Base-by-base conservation (phyloP, 345 rosid species). In the Hirschfeldia incana region DNA sequence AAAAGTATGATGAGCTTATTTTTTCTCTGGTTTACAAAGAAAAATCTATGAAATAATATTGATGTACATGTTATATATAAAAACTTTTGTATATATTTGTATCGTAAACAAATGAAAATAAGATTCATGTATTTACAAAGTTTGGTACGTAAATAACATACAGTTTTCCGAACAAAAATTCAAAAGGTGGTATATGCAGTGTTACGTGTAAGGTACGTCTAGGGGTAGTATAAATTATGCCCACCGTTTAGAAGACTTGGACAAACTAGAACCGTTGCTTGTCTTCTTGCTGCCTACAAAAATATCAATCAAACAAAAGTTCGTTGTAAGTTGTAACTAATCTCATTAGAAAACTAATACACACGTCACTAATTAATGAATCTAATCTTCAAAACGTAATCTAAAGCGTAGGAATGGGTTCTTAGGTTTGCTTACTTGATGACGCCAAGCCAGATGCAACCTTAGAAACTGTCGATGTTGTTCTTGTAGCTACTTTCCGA, bases 231-330 rank as follows among this genome's bases (percentile, higher is more conserved):
- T 53, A 8, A 53, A 30, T 85, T 83, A 88, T 67, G 77, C 78
- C 88, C 88, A 87, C 69, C 86, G 74, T 72, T 74, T 84, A 7
- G 86, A 77, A 60, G 90, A 78, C 80, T 85, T 91, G 63, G 67
- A 34, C 6, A 76, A 11, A 72, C 80, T 71, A 11, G 88, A 70
- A 77, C 70, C 64, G 33, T 62, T 78, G 33, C 69, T 36, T 8
- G 88, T 69, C 78, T 71, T 86, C 83, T 74, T 86, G 36, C 69
- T 33, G 74, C 85, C 93, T 93, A 85, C 46, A 76, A 81, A 15
- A 30, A 58, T 62, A 80, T 16, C 57, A 65, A 13, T 62, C 30
- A 68, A 13, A 33, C 16, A 1, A 1, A 26, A 46, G 2, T 2
- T 60, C 12, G 12, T 13, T 34, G 15, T 28, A 60, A 46, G 12